Evolutionary conservation across 2,329 filamentous ascomycete species (phyloP).

Genomic region (Decorospora gaudefroyi): DNA sequence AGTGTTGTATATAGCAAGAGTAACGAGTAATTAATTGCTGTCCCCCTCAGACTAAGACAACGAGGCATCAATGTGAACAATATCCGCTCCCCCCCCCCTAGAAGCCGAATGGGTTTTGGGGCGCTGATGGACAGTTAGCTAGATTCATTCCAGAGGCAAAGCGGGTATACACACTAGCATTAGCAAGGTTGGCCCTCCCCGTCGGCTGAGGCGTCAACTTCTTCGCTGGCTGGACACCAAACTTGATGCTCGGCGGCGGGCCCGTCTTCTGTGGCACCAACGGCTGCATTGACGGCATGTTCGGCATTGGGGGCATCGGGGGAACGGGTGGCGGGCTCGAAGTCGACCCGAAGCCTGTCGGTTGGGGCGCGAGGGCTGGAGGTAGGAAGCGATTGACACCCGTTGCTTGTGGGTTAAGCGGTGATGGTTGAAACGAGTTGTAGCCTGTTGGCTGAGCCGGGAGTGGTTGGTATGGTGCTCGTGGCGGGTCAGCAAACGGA

Average conservation of each 20-base stretch:
- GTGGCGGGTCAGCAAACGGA: slow-evolving; percentile 60
- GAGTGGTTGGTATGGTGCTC: slow-evolving; percentile 49
- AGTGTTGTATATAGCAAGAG: too few species aligned
- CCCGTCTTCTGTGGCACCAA: slow-evolving; percentile 79
- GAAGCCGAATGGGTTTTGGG: slow-evolving; percentile 73
- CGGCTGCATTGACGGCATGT: slow-evolving; percentile 63
- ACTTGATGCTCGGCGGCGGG: slow-evolving; percentile 83
- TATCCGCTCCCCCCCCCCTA: too few species aligned
- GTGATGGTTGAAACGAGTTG: slow-evolving; percentile 41
- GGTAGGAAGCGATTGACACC: slow-evolving; percentile 56
- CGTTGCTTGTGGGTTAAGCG: slow-evolving; percentile 59
- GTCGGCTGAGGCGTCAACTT: slow-evolving; percentile 85
- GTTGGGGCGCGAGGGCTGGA: slow-evolving; percentile 57
- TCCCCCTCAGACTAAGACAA: too few species aligned
- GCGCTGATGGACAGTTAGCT: slow-evolving; percentile 56
- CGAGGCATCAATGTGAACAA: too few species aligned
- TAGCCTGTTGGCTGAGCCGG: slow-evolving; percentile 49
- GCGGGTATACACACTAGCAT: slow-evolving; percentile 82
- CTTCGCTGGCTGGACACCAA: slow-evolving; percentile 76
- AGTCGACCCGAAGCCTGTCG: slow-evolving; percentile 55
- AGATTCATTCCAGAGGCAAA: neutral
- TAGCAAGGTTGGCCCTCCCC: slow-evolving; percentile 85
- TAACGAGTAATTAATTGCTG: too few species aligned
- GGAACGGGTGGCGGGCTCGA: slow-evolving; percentile 62
- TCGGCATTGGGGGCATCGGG: slow-evolving; percentile 60